These are phyloP conservation scores for Didymella segeticola DNA, from an alignment of 2,329 filamentous ascomycete genomes.

Conservation along the genomic window DNA sequence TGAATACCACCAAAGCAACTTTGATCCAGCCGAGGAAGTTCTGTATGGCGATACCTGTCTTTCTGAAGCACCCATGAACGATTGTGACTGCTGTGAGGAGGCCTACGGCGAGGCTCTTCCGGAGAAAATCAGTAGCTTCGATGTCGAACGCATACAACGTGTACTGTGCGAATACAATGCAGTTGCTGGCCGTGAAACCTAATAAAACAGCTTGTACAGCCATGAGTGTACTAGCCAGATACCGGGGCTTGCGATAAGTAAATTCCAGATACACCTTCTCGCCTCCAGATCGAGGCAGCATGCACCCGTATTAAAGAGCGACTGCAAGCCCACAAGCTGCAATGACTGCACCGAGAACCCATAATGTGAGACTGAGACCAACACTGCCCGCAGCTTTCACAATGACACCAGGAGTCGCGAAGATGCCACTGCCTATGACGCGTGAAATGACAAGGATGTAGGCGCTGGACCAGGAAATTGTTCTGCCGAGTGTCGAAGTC, in stretches of 20 bases:
- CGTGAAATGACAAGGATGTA: conserved; percentile 73
- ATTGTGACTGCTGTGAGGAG: conserved; percentile 49
- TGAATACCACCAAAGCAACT: conserved; percentile 47
- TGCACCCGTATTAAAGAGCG: conserved; percentile 71
- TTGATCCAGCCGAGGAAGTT: conserved; percentile 52
- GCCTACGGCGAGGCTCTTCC: conserved; percentile 59
- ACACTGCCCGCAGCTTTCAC: conserved; percentile 70
- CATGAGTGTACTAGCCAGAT: conserved; percentile 69
- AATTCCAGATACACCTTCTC: conserved; percentile 75
- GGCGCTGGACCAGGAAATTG: conserved; percentile 67
- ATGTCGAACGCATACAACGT: conserved; percentile 64
- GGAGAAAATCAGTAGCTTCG: conserved; percentile 58
- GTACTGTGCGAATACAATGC: conserved; percentile 73
- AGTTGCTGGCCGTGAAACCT: conserved; percentile 73
- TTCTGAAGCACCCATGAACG: conserved; percentile 48
- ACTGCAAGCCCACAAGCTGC: conserved; percentile 68
- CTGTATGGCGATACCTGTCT: conserved; percentile 47
- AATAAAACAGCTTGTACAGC: conserved; percentile 69
- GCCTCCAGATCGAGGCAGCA: conserved; percentile 73
- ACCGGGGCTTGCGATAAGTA: conserved; percentile 67
- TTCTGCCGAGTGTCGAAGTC: conserved; percentile 64
- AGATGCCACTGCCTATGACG: conserved; percentile 74
- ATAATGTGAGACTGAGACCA: conserved; percentile 67
- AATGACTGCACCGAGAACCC: conserved; percentile 68
- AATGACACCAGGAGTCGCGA: conserved; percentile 73